phyloP scores from a whole-genome alignment of 352 stramenopile species.

The Elongisporangium prolatum region DNA sequence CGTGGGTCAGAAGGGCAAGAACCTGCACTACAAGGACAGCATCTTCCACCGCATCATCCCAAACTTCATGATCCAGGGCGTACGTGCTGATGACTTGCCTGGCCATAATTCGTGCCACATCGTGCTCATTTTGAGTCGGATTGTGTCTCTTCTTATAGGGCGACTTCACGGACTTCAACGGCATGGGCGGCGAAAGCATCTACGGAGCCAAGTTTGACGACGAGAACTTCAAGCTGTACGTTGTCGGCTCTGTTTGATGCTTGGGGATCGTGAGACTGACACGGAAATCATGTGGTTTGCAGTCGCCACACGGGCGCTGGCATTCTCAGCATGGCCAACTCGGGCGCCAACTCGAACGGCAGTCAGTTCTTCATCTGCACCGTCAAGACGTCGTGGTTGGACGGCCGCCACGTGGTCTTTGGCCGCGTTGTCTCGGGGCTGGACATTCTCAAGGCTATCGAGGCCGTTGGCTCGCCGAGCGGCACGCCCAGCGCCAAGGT shows the following conservation, averaged over 20 bases:
- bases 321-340: slow-evolving; percentile 83
- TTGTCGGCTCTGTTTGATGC: slow-evolving; percentile 5
- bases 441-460: slow-evolving; percentile 96
- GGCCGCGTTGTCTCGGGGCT: slow-evolving; percentile 95
- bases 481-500: slow-evolving; percentile 87
- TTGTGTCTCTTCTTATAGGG: slow-evolving; percentile 23
- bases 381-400: slow-evolving; percentile 89
- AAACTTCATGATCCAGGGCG: slow-evolving; percentile 90
- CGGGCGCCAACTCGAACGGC: slow-evolving; percentile 90
- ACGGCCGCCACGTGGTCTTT: slow-evolving; percentile 87
- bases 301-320: slow-evolving; percentile 70
- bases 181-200: slow-evolving; percentile 74
- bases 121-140: neutral
- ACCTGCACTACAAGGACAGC: slow-evolving; percentile 95
- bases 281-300: slow-evolving; percentile 1
- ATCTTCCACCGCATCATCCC: slow-evolving; percentile 98
- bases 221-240: slow-evolving; percentile 85
- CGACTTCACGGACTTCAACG: slow-evolving; percentile 78
- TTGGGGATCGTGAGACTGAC: slow-evolving; percentile 1
- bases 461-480: slow-evolving; percentile 90
- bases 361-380: slow-evolving; percentile 98
- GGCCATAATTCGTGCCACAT: neutral
- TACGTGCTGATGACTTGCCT: slow-evolving; percentile 11
- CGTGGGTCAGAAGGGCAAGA: slow-evolving; percentile 90
- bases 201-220: slow-evolving; percentile 78